phyloP scores from a whole-genome alignment of 1,284 basidiomycete genomes.

The Fomitopsis betulina region DNA sequence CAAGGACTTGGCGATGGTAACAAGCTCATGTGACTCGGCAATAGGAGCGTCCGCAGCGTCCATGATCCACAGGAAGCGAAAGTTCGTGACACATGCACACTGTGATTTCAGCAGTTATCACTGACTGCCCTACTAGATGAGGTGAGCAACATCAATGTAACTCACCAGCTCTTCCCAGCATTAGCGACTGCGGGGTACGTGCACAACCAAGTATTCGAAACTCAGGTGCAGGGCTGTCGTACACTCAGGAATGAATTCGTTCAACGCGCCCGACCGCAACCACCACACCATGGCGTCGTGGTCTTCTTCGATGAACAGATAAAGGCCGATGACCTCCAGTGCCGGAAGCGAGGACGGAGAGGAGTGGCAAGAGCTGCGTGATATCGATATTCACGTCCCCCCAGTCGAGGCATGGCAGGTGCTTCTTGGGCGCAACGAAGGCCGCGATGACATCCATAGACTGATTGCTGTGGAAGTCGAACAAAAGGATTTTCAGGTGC shows the following conservation, averaged over 20 bases:
- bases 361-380: not conserved
- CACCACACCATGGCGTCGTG: not conserved
- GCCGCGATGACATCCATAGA: not conserved
- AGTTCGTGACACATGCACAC: not conserved
- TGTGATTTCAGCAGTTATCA: not conserved
- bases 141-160: not conserved
- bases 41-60: not conserved
- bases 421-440: not conserved
- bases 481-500: not conserved
- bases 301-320: not conserved
- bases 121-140: too few species aligned
- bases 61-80: not conserved
- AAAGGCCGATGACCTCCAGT: not conserved
- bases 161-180: not conserved
- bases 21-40: not conserved
- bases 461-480: not conserved
- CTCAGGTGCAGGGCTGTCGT: not conserved
- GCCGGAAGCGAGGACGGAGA: not conserved
- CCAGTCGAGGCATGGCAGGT: not conserved
- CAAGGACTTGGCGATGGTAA: not conserved
- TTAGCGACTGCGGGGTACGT: too few species aligned
- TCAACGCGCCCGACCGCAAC: not conserved
- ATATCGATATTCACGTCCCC: too few species aligned
- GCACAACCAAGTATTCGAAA: too few species aligned
- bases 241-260: not conserved